A percentile compares a stretch with the other conserved stretches of the same genome.
phyloP scores from a whole-genome alignment of 1,284 basidiomycete species.

The Binderoboletus segoi region DNA sequence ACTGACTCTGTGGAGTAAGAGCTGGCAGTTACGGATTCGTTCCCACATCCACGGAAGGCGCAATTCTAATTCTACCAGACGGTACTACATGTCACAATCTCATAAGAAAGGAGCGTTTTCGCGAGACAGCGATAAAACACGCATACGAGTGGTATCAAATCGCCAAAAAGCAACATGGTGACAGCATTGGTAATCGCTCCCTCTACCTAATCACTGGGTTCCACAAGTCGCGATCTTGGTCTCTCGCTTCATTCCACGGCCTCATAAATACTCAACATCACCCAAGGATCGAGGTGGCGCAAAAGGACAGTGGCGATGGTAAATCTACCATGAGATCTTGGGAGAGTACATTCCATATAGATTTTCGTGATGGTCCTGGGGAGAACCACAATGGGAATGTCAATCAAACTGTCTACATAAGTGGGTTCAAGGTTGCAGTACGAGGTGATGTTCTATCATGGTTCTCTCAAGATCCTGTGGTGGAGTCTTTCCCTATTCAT shows the following conservation, averaged over 20 bases:
- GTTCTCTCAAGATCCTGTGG: background rate
- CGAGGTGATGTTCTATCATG: background rate
- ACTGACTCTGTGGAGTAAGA: background rate
- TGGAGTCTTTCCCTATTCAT: background rate
- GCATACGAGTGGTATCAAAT: background rate
- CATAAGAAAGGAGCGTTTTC: background rate
- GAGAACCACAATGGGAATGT: background rate
- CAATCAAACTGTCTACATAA: conserved; percentile 15
- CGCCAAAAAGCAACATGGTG: background rate
- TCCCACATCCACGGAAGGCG: background rate
- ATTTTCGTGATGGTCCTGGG: background rate
- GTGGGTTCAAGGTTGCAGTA: conserved; percentile 13
- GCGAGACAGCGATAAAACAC: background rate
- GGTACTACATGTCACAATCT: background rate
- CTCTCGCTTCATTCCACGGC: conserved; percentile 5
- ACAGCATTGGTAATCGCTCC: background rate
- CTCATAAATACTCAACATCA: background rate
- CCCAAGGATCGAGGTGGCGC: background rate
- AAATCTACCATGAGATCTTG: background rate
- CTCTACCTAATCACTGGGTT: conserved; percentile 16
- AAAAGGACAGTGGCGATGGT: background rate
- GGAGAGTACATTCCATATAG: background rate
- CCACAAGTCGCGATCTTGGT: conserved; percentile 11
- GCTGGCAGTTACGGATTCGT: no score
- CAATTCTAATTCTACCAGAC: background rate